These are phyloP conservation scores for Trichoderma sp. DNA, from an alignment of 2,329 filamentous ascomycete genomes.

Conservation along the genomic window DNA sequence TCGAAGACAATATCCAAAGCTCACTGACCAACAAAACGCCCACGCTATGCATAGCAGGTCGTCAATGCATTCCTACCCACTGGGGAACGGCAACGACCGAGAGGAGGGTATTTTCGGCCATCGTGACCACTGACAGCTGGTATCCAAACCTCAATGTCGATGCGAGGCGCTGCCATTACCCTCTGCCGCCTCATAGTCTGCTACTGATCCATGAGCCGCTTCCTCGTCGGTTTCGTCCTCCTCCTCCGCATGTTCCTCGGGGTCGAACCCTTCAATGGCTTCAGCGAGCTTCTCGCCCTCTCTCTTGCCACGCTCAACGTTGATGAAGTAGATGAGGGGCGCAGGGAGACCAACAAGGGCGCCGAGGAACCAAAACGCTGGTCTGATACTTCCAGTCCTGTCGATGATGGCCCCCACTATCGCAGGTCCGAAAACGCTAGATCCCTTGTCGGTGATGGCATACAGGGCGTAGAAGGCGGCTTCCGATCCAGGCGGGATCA, in stretches of 20 bases:
- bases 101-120: background rate
- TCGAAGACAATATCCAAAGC: background rate
- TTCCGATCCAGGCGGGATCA: constrained; percentile 92
- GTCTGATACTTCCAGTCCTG: constrained; percentile 74
- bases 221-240: constrained; percentile 36
- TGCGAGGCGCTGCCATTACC: constrained; percentile 14
- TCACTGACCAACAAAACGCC: constrained; percentile 31
- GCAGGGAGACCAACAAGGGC: constrained; percentile 81
- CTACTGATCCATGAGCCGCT: constrained; percentile 30
- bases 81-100: constrained; percentile 4
- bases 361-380: constrained; percentile 90
- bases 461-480: constrained; percentile 96
- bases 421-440: constrained; percentile 87
- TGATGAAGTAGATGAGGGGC: constrained; percentile 79
- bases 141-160: constrained; percentile 6
- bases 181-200: constrained; percentile 28
- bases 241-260: constrained; percentile 17
- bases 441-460: constrained; percentile 96
- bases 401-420: constrained; percentile 95
- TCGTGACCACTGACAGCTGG: background rate
- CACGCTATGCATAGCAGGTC: constrained; percentile 33
- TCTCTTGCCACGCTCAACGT: constrained; percentile 76
- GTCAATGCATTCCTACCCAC: background rate
- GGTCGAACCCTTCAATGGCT: constrained; percentile 57
- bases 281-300: constrained; percentile 68